These are phyloP conservation scores for Gymnopus androsaceus DNA, from an alignment of 1,284 basidiomycete species.

Conservation along the genomic window DNA sequence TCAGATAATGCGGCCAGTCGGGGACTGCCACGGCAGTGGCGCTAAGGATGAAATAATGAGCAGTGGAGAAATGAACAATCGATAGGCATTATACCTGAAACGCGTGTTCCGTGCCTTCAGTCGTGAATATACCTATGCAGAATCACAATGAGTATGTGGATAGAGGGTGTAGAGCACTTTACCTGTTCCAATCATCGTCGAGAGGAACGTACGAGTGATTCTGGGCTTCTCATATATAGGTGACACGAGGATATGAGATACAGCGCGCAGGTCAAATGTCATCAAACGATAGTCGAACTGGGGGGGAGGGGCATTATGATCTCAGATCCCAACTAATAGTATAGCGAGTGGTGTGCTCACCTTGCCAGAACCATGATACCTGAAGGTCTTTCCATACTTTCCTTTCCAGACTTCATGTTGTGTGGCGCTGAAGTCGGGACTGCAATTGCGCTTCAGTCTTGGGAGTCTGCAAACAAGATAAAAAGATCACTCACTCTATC, in stretches of 20 bases:
- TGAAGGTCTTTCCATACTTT: slow-evolving; percentile 48
- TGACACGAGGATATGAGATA: slow-evolving; percentile 51
- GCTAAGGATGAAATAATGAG: background rate
- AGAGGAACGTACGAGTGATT: slow-evolving; percentile 51
- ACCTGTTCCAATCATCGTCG: slow-evolving; percentile 50
- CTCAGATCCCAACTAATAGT: background rate
- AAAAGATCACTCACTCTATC: slow-evolving; percentile 40
- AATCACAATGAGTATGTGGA: background rate
- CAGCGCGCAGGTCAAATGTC: slow-evolving; percentile 50
- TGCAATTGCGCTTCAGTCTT: too few species aligned
- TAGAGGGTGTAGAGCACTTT: background rate
- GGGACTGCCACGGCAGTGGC: too few species aligned
- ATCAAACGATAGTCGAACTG: slow-evolving; percentile 57
- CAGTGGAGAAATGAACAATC: background rate
- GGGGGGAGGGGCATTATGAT: background rate
- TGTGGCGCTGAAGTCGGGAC: slow-evolving; percentile 39
- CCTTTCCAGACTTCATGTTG: slow-evolving; percentile 46
- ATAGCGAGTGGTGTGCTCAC: slow-evolving; percentile 24
- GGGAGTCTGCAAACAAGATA: background rate
- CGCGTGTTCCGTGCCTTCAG: slow-evolving; percentile 50
- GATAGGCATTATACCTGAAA: slow-evolving; percentile 32
- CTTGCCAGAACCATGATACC: slow-evolving; percentile 53
- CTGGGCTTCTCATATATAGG: slow-evolving; percentile 55
- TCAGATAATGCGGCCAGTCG: too few species aligned
- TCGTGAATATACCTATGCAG: slow-evolving; percentile 46